Evolutionary conservation across 345 rosid genomes (phyloP).

Genomic region (Hibiscus syriacus): DNA sequence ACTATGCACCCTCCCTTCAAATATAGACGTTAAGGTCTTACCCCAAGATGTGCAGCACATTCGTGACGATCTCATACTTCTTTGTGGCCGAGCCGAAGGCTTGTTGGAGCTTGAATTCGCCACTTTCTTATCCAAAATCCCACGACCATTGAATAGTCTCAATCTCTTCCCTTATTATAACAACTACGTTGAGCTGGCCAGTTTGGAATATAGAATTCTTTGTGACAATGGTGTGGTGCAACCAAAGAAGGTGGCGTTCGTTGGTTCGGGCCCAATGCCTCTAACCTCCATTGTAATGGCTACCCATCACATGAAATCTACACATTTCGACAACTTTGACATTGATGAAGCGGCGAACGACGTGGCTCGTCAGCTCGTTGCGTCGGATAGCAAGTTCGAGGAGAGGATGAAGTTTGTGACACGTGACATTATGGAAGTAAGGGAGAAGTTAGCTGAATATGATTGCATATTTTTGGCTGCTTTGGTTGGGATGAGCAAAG

Average conservation of each 20-base stretch:
- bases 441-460: conserved; percentile 24
- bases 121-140: conserved; percentile 18
- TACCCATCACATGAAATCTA: conserved; percentile 22
- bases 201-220: conserved; percentile 21
- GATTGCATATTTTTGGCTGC: conserved; percentile 40
- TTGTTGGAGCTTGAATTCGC: conserved; percentile 36
- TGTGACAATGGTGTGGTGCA: conserved; percentile 17
- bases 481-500: conserved; percentile 33
- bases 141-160: conserved; percentile 23
- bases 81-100: conserved; percentile 29
- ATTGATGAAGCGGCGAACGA: conserved; percentile 26
- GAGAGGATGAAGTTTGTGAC: conserved; percentile 33
- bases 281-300: conserved; percentile 36
- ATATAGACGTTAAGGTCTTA: not conserved
- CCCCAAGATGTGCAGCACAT: conserved; percentile 15
- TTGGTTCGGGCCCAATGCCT: conserved; percentile 44
- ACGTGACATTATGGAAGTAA: conserved; percentile 22
- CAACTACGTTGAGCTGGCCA: conserved; percentile 32
- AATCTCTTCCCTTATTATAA: conserved; percentile 29
- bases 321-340: conserved; percentile 32
- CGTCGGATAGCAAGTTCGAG: conserved; percentile 21
- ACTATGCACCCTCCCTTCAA: conserved; percentile 1
- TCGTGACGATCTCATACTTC: conserved; percentile 22
- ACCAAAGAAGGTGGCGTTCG: conserved; percentile 31
- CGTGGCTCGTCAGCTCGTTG: conserved; percentile 19